Evolutionary conservation across 2,329 filamentous ascomycete species (phyloP).

Genomic region (Colletotrichum tropicale): DNA sequence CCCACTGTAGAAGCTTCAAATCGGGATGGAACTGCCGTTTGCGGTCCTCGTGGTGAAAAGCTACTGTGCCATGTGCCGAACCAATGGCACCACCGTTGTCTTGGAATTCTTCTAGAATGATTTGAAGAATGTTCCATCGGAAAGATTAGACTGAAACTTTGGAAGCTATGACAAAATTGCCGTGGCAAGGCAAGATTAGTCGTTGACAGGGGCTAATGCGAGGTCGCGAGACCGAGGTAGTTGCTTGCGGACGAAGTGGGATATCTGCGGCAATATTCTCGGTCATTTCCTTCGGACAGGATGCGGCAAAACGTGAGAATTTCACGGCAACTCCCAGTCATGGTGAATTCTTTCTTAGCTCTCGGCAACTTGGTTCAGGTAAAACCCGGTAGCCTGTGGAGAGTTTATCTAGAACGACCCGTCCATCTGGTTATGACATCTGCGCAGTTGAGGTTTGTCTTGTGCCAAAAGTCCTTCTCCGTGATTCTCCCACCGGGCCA

Average conservation of each 20-base stretch:
- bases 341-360: background rate
- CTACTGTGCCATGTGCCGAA: background rate
- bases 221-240: background rate
- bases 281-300: background rate
- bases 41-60: background rate
- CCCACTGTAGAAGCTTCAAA: background rate
- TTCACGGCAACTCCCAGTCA: background rate
- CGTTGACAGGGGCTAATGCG: background rate
- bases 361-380: background rate
- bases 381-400: background rate
- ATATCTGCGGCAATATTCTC: background rate
- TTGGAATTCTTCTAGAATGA: background rate
- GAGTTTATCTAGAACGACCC: background rate
- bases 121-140: background rate
- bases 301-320: background rate
- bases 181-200: background rate
- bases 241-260: background rate
- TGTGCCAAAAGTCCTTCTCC: background rate
- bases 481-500: background rate
- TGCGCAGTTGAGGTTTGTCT: background rate
- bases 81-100: background rate
- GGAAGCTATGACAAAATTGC: background rate
- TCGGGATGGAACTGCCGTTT: background rate
- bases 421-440: background rate
- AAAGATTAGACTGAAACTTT: background rate